Percentiles rank a stretch among this genome's conserved stretches.
These are phyloP conservation scores for Penicillium expansum DNA, from an alignment of 2,329 filamentous ascomycete genomes.

Conservation along the genomic window DNA sequence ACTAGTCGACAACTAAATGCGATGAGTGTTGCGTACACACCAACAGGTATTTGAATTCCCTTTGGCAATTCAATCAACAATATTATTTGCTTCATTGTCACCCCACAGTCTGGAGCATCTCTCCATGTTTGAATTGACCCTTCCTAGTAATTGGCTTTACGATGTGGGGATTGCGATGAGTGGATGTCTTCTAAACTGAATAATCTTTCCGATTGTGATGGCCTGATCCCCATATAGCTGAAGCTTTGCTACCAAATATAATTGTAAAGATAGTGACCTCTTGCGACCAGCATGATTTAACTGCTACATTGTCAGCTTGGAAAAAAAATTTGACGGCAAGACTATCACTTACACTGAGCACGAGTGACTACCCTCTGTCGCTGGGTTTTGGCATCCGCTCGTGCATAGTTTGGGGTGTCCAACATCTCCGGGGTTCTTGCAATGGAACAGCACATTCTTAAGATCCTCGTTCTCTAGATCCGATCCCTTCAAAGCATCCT, in stretches of 20 bases:
- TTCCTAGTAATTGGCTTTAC: background rate
- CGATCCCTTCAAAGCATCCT: slow-evolving; percentile 27
- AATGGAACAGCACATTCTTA: slow-evolving; percentile 34
- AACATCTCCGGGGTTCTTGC: slow-evolving; percentile 34
- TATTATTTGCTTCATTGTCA: slow-evolving; percentile 30
- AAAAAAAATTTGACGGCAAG: background rate
- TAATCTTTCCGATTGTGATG: too few relatives aligned
- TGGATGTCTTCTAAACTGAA: background rate
- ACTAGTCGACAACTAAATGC: background rate
- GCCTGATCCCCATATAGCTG: background rate
- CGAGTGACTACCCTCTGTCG: slow-evolving; percentile 31
- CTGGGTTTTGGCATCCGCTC: slow-evolving; percentile 28
- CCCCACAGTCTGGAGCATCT: slow-evolving; percentile 21
- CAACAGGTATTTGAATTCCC: too few relatives aligned
- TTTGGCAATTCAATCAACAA: background rate
- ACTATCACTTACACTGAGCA: slow-evolving; percentile 17
- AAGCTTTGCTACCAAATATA: background rate
- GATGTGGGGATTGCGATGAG: background rate
- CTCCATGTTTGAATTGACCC: background rate
- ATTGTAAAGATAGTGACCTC: too few relatives aligned
- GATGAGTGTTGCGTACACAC: background rate
- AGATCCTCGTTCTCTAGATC: slow-evolving; percentile 28
- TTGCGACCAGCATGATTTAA: background rate
- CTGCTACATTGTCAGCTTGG: background rate
- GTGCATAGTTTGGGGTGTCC: slow-evolving; percentile 34